Evolutionary conservation across 83 land plant genomes (phyloP).

Genomic region (Isoetes engelmannii): DNA sequence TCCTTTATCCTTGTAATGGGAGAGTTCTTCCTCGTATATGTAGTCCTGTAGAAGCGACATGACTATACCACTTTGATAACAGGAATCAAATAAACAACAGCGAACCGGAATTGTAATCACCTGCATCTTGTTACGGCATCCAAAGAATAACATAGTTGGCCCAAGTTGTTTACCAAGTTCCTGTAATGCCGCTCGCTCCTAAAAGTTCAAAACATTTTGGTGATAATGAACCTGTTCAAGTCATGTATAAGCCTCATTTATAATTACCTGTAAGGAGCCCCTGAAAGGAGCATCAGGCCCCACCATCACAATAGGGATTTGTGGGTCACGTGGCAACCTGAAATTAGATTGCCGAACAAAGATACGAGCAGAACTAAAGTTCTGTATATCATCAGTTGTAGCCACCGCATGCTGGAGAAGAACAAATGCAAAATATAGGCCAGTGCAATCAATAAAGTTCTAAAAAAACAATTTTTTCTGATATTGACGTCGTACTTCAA

Average conservation of each 20-base stretch:
- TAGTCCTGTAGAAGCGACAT: not conserved
- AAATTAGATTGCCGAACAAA: constrained; percentile 3
- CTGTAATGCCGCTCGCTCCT: constrained; percentile 10
- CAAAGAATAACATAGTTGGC: not conserved
- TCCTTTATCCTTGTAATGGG: not conserved
- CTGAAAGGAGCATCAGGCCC: constrained; percentile 11
- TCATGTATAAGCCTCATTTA: not conserved
- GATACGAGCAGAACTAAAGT: too few species aligned
- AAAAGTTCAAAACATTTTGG: not conserved
- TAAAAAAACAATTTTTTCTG: too few species aligned
- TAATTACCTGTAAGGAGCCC: not conserved
- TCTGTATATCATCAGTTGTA: constrained; percentile 4
- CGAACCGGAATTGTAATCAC: not conserved
- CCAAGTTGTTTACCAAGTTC: not conserved
- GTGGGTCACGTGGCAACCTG: not conserved
- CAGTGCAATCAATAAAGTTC: too few species aligned
- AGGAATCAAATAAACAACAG: not conserved
- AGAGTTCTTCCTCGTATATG: constrained; percentile 3
- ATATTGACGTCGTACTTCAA: too few species aligned
- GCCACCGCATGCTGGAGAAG: constrained; percentile 5
- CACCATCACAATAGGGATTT: not conserved
- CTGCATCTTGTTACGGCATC: not conserved
- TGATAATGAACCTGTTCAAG: not conserved
- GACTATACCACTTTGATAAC: not conserved
- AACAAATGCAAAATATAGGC: too few species aligned